Conservation (phyloP, 2,329 filamentous ascomycete species). For the Tolypocladium album region DNA sequence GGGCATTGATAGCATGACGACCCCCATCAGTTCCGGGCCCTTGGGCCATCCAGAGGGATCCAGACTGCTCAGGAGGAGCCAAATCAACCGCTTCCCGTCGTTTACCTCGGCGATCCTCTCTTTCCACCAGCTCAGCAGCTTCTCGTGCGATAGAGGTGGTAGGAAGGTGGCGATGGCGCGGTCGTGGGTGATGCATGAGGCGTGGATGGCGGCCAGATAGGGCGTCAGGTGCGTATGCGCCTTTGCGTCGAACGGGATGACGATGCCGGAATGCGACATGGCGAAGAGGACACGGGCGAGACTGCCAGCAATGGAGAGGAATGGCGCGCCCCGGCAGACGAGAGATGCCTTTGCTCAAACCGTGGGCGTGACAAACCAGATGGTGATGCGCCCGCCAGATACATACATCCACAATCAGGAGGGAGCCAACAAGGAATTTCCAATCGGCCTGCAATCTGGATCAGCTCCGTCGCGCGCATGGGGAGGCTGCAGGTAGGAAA, state of each 20-base stretch:
- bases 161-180: slow-evolving; percentile 47
- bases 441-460: background rate
- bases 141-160: slow-evolving; percentile 45
- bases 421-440: background rate
- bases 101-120: slow-evolving; percentile 36
- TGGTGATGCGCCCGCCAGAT: background rate
- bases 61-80: slow-evolving; percentile 35
- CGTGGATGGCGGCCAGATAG: slow-evolving; percentile 47
- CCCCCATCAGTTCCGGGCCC: slow-evolving; percentile 39
- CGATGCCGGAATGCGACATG: slow-evolving; percentile 22
- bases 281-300: background rate
- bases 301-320: background rate
- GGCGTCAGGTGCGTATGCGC: slow-evolving; percentile 41
- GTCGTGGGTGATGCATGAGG: slow-evolving; percentile 47
- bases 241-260: slow-evolving; percentile 30
- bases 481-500: background rate
- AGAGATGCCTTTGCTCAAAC: background rate
- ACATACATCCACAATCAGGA: background rate
- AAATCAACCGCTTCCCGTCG: slow-evolving; percentile 36
- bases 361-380: too few relatives aligned
- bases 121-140: slow-evolving; percentile 48
- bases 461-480: background rate
- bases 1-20: slow-evolving; percentile 43
- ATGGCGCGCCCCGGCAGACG: background rate
- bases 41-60: slow-evolving; percentile 22